Base-by-base conservation (phyloP, 192 early-diverging fungal species). In the Pilaira anomala region DNA sequence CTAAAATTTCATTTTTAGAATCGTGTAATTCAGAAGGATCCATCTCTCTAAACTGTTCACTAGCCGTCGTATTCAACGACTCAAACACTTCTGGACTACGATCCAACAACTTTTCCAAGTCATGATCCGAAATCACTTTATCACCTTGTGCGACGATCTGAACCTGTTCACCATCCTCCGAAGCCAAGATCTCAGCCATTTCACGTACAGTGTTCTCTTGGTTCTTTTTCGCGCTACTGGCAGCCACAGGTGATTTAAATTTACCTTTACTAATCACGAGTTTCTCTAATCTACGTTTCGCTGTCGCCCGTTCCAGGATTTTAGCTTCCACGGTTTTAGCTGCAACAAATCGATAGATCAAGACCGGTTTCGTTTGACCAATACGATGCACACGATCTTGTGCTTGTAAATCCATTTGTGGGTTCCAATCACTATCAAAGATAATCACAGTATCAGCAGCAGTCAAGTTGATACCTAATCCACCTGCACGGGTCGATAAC, bases 351-450 rank as follows among this genome's bases (percentile, higher is more conserved):
- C 97, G 79, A 66, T 96, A 99, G 45, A 99, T 82, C 21, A 96
- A 80, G 0, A 99, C 95, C 1, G 93, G 94, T 36, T 82, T 87
- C 3, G 83, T 91, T 66, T 99, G 97, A 25, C 97, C 97, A 66
- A 99, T 97, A 51, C 95, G 85, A 70, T 99, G 97, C 2, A 91
- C 94, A 41, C 97, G 88, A 74, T 97, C 95, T 73, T 95, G 91
- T 8, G 97, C 95, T 69, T 99, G 95, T 56, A 98, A 70, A 71
- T 98, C 97, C 74, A 90, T 89, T 85, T 99, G 97, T n/a, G 95
- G 97, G 66, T 99, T 98, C 93, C 95, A 97, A 72, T 92, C 95
- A 50, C 88, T 95, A 65, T 97, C 97, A 71, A 92, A 97, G 52
- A 98, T 89, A 46, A 98, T 81, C 8, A 98, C 97, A 33, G 91